These are phyloP conservation scores for Paramarasmius palmivorus DNA, from an alignment of 1,284 basidiomycete genomes.

Conservation along the genomic window DNA sequence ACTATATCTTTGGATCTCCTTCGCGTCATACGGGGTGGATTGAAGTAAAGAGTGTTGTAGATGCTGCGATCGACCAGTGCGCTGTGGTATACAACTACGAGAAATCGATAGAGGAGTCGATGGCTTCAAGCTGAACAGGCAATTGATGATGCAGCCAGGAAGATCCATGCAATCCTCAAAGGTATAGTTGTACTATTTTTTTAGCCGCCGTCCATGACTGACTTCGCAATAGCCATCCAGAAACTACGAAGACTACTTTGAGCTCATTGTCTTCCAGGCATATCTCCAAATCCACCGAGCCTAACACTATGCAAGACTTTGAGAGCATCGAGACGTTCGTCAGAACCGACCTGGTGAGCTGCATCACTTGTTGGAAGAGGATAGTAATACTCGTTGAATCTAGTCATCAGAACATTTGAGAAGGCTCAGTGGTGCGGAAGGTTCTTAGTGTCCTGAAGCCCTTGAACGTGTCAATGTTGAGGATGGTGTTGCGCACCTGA, in stretches of 20 bases:
- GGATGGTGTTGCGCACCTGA: slow-evolving; percentile 82
- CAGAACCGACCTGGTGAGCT: slow-evolving; percentile 71
- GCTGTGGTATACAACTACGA: slow-evolving; percentile 83
- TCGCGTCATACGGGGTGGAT: slow-evolving; percentile 90
- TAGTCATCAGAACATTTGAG: slow-evolving; percentile 94
- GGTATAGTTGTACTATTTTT: slow-evolving; percentile 41
- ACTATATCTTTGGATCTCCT: slow-evolving; percentile 60
- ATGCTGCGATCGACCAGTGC: slow-evolving; percentile 91
- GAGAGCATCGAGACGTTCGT: slow-evolving; percentile 83
- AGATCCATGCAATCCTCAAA: slow-evolving; percentile 65
- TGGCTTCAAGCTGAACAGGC: slow-evolving; percentile 76
- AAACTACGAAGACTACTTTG: slow-evolving; percentile 87
- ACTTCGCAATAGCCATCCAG: slow-evolving; percentile 67
- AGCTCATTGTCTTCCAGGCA: slow-evolving; percentile 92
- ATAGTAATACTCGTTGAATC: neutral
- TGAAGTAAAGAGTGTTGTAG: slow-evolving; percentile 86
- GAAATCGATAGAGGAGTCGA: slow-evolving; percentile 86
- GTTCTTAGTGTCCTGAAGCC: slow-evolving; percentile 83
- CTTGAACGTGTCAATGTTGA: slow-evolving; percentile 75
- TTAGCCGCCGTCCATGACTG: neutral
- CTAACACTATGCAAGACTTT: slow-evolving; percentile 78
- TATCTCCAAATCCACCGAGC: slow-evolving; percentile 87
- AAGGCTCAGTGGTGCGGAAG: slow-evolving; percentile 73
- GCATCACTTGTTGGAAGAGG: neutral
- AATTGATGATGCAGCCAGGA: slow-evolving; percentile 70